Conservation (phyloP, 768 basidiomycete species). For the Boletellus sp. region DNA sequence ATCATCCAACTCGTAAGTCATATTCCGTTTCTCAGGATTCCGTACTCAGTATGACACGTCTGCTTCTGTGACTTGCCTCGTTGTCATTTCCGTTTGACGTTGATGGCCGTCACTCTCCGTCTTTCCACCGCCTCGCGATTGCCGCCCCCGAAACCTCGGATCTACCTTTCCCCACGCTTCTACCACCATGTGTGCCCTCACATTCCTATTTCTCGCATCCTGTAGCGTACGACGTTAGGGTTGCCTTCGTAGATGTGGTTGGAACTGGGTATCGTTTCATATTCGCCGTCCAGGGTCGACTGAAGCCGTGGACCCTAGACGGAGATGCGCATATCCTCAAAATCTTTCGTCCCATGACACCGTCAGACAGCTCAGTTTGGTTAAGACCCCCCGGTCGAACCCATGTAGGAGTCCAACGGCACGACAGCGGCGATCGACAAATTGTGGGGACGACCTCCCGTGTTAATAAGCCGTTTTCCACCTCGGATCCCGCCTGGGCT, state of each 20-base stretch:
- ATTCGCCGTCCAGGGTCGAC: conserved; percentile 5
- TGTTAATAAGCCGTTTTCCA: background rate
- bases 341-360: background rate
- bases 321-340: conserved; percentile 3
- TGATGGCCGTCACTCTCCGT: conserved; percentile 23
- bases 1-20: conserved; percentile 78
- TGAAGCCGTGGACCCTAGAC: background rate
- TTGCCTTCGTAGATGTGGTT: conserved; percentile 25
- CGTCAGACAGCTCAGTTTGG: background rate
- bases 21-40: background rate
- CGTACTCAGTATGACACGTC: conserved; percentile 11
- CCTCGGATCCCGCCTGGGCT: background rate
- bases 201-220: conserved; percentile 6
- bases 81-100: conserved; percentile 23
- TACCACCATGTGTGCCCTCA: conserved; percentile 10
- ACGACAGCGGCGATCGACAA: conserved; percentile 3
- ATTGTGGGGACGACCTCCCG: background rate
- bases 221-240: conserved; percentile 31
- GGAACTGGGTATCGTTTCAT: conserved; percentile 1
- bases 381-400: background rate
- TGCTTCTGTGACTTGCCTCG: conserved; percentile 4
- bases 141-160: conserved; percentile 2
- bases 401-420: background rate
- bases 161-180: conserved; percentile 12
- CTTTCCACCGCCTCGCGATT: conserved; percentile 9